phyloP scores from a whole-genome alignment of 345 rosid species.

The Melaleuca alternifolia region DNA sequence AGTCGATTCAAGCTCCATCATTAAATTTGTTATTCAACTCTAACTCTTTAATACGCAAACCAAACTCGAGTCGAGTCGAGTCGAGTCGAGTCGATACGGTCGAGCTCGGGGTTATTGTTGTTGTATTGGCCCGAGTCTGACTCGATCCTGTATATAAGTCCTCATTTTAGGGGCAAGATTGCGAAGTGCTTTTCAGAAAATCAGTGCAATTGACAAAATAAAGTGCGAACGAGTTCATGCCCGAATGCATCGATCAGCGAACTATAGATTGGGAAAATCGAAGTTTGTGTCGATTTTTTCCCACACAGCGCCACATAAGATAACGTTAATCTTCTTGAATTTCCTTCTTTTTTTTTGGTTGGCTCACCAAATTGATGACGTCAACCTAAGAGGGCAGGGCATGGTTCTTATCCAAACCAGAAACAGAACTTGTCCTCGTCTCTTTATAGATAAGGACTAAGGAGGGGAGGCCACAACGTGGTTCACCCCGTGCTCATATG shows the following conservation, averaged over 20 bases:
- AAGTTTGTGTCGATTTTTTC: not conserved
- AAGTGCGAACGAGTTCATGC: not conserved
- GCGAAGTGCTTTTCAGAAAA: not conserved
- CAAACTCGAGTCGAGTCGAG: not conserved
- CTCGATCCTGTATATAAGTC: too few relatives aligned
- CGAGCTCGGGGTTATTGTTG: not conserved
- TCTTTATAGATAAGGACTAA: not conserved
- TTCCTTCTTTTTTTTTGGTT: not conserved
- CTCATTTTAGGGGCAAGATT: not conserved
- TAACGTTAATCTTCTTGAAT: not conserved
- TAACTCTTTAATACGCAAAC: not conserved
- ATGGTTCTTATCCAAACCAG: not conserved
- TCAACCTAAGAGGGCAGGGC: not conserved
- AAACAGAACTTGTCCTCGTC: not conserved
- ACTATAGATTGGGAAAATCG: not conserved
- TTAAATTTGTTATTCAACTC: not conserved
- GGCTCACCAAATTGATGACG: not conserved
- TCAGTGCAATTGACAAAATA: too few relatives aligned
- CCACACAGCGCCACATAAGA: not conserved
- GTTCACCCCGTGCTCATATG: not conserved
- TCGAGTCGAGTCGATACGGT: not conserved
- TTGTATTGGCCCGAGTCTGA: not conserved
- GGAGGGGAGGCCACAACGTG: not conserved
- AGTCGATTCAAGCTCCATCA: not conserved
- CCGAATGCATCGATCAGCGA: not conserved